These are phyloP conservation scores for Trypethelium eluteriae DNA, from an alignment of 495 filamentous ascomycete species.

Conservation along the genomic window DNA sequence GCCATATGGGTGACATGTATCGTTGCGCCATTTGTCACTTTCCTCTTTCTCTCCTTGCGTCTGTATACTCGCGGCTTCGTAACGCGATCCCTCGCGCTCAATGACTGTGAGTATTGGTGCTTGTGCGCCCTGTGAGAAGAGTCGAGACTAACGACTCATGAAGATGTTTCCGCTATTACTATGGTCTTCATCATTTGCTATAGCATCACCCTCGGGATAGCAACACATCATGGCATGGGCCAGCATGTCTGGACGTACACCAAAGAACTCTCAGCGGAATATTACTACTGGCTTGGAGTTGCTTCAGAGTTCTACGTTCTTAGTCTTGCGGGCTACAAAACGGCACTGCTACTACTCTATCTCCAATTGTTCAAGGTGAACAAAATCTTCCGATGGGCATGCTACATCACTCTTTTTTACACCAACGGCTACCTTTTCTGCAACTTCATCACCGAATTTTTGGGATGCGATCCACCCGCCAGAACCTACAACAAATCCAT, in stretches of 20 bases:
- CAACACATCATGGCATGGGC: slow-evolving; percentile 16
- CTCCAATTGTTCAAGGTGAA: slow-evolving; percentile 37
- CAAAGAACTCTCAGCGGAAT: background rate
- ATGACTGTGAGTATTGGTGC: slow-evolving; percentile 2
- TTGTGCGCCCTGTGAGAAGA: background rate
- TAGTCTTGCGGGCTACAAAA: slow-evolving; percentile 38
- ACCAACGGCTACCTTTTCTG: slow-evolving; percentile 38
- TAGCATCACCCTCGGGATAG: slow-evolving; percentile 6
- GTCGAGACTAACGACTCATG: background rate
- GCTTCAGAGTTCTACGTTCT: slow-evolving; percentile 36
- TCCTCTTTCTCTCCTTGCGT: slow-evolving; percentile 5
- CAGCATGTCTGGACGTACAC: slow-evolving; percentile 8
- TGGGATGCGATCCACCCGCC: slow-evolving; percentile 37
- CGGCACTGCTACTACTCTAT: slow-evolving; percentile 36
- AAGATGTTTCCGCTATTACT: background rate
- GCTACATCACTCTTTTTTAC: slow-evolving; percentile 38
- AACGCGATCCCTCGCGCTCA: slow-evolving; percentile 1
- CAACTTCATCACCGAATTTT: slow-evolving; percentile 37
- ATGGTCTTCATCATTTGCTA: slow-evolving; percentile 10
- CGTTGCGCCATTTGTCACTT: slow-evolving; percentile 1
- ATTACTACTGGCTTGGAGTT: slow-evolving; percentile 34
- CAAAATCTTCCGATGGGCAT: slow-evolving; percentile 35
- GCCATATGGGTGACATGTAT: slow-evolving; percentile 5
- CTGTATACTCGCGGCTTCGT: slow-evolving; percentile 2
- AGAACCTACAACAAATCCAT: slow-evolving; percentile 35